Percentiles rank a stretch among this genome's conserved stretches.
Conservation (phyloP, 2,329 filamentous ascomycete species). For the Hirsutella thompsonii region DNA sequence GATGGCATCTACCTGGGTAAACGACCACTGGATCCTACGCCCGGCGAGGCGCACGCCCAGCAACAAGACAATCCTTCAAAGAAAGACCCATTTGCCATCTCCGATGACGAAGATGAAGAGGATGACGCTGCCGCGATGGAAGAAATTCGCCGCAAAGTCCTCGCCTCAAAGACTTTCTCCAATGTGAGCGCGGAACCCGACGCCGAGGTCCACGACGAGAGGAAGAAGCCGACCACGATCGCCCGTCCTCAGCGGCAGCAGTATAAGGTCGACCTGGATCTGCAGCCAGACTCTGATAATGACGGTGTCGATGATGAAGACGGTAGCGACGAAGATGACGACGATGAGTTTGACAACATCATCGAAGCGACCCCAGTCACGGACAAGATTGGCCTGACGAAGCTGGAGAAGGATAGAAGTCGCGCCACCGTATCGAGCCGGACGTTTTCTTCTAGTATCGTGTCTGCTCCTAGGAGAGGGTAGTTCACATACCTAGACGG, state of each 20-base stretch:
- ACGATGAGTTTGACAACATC: slow-evolving; percentile 79
- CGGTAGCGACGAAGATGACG: slow-evolving; percentile 43
- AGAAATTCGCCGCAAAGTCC: slow-evolving; percentile 77
- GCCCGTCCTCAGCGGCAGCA: slow-evolving; percentile 33
- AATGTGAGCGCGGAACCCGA: slow-evolving; percentile 32
- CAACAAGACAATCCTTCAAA: slow-evolving; percentile 21
- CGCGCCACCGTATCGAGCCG: slow-evolving; percentile 32
- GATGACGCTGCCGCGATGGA: slow-evolving; percentile 58
- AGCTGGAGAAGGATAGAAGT: slow-evolving; percentile 41
- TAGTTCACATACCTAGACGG: slow-evolving; percentile 11
- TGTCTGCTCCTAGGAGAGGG: slow-evolving; percentile 35
- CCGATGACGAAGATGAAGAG: slow-evolving; percentile 74
- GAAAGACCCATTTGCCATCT: slow-evolving; percentile 61
- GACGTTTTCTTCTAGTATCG: slow-evolving; percentile 36
- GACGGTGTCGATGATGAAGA: slow-evolving; percentile 45
- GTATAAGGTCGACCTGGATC: slow-evolving; percentile 46
- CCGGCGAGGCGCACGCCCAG: slow-evolving; percentile 3
- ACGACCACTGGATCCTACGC: slow-evolving; percentile 20
- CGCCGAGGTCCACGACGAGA: slow-evolving; percentile 10
- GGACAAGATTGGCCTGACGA: slow-evolving; percentile 59
- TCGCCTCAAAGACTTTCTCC: slow-evolving; percentile 80
- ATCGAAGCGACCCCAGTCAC: slow-evolving; percentile 85
- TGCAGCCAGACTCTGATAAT: slow-evolving; percentile 47
- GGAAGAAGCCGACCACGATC: slow-evolving; percentile 46
- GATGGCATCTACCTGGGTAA: slow-evolving; percentile 51